A percentile compares a stretch with the other conserved stretches of the same genome.
Conservation (phyloP, 345 rosid genomes). For the Garcia nutans region DNA sequence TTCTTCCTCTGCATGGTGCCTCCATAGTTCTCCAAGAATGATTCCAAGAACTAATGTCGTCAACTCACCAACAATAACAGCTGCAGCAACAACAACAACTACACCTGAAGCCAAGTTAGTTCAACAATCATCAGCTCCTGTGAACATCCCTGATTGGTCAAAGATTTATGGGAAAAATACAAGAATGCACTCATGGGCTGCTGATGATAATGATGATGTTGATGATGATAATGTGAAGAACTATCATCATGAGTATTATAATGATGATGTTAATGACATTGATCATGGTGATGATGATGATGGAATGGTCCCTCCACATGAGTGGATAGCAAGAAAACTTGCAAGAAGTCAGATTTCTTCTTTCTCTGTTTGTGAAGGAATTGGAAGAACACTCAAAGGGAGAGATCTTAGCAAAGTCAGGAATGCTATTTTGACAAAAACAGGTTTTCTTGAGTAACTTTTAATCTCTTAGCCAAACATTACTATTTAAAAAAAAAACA, state of each 20-base stretch:
- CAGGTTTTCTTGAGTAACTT: slow-evolving; percentile 78
- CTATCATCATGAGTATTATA: slow-evolving; percentile 17
- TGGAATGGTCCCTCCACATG: slow-evolving; percentile 83
- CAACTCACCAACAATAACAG: background rate
- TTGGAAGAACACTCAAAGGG: slow-evolving; percentile 95
- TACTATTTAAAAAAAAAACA: background rate
- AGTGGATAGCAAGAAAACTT: slow-evolving; percentile 85
- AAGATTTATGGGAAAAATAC: slow-evolving; percentile 62
- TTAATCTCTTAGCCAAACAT: slow-evolving; percentile 7
- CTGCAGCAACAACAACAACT: slow-evolving; percentile 17
- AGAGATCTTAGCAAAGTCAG: slow-evolving; percentile 95
- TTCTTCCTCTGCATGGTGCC: slow-evolving; percentile 45
- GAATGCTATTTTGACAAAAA: slow-evolving; percentile 79
- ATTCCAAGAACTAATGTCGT: slow-evolving; percentile 29
- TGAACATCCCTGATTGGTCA: slow-evolving; percentile 92
- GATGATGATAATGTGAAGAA: background rate
- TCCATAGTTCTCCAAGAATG: slow-evolving; percentile 39
- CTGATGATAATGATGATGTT: background rate
- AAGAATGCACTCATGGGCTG: slow-evolving; percentile 23
- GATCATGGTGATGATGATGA: slow-evolving; percentile 15
- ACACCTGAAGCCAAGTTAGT: slow-evolving; percentile 30
- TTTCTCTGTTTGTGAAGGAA: slow-evolving; percentile 83
- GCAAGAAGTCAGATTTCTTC: slow-evolving; percentile 81
- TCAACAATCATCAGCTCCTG: slow-evolving; percentile 72
- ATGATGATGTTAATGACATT: slow-evolving; percentile 17